Evolutionary conservation across 2,329 filamentous ascomycete species (phyloP).

Genomic region (Claviceps monticola): DNA sequence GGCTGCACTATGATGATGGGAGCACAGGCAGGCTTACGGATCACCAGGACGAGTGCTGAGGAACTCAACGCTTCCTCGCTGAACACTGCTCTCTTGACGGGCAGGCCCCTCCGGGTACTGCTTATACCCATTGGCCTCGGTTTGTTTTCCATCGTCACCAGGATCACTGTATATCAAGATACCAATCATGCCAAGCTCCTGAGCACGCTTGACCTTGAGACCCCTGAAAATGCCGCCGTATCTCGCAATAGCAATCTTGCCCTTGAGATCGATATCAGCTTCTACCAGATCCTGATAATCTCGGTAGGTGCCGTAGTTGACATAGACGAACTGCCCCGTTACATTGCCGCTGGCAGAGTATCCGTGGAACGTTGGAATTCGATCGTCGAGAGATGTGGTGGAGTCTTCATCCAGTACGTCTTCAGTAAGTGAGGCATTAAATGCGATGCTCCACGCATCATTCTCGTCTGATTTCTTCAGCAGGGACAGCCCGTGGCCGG

Average conservation of each 20-base stretch:
- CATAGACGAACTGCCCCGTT: conserved; percentile 73
- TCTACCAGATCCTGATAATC: conserved; percentile 73
- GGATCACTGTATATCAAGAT: conserved; percentile 76
- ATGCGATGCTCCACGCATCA: conserved; percentile 47
- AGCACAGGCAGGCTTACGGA: conserved; percentile 30
- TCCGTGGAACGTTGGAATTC: conserved; percentile 84
- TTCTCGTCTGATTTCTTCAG: conserved; percentile 31
- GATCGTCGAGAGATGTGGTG: conserved; percentile 55
- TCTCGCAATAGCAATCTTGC: conserved; percentile 76
- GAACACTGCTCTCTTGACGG: conserved; percentile 75
- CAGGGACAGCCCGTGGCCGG: conserved; percentile 55
- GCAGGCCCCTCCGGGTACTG: conserved; percentile 78
- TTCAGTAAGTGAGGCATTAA: conserved; percentile 69
- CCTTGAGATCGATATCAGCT: conserved; percentile 61
- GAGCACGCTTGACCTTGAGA: conserved; percentile 82
- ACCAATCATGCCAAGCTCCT: conserved; percentile 83
- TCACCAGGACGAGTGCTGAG: conserved; percentile 57
- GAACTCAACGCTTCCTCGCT: conserved; percentile 77
- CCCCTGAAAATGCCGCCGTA: conserved; percentile 83
- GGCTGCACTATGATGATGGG: background rate
- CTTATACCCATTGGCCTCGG: conserved; percentile 65
- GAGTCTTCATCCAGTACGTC: conserved; percentile 73
- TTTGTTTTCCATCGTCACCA: conserved; percentile 72
- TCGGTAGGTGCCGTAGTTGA: conserved; percentile 77
- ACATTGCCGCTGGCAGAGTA: conserved; percentile 90